Evolutionary conservation across 148 eudicot genomes (phyloP), one percentile per base, ranked within the genome.

Genomic region (Agrostemma githago): DNA sequence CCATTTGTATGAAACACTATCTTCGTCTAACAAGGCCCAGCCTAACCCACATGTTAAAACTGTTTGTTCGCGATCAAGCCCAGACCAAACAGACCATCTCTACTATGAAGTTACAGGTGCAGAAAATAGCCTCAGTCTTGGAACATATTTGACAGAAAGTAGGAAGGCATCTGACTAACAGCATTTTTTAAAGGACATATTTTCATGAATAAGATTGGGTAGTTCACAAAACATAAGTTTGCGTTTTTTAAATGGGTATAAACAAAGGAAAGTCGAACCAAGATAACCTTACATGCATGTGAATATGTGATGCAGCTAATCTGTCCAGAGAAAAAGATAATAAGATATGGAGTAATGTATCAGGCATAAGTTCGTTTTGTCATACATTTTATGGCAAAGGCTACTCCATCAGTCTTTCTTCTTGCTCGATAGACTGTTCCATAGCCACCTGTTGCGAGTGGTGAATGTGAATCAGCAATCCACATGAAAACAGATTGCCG

Each of bases 371-470:
- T 62, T 20, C 43, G 72, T 43, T 26, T 40, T 37, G 6, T 54
- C 87, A 54, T 89, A 96, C 99, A 92, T 87, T 96, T 96, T 72
- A 96, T 88, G 16, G 99, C 99, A 82, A 96, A 85, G 82, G 74
- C 86, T 38, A 70, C 74, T 62, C 96, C 96, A 75, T 96, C 97
- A 68, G 71, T 77, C 81, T 85, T 96, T 71, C 99, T 89, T 75
- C 81, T 82, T 34, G 91, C 96, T 85, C 90, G 83, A 84, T 96
- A 96, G 70, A 96, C 99, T 63, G 94, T 92, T 57, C 99, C 99
- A 82, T 96, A 96, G 73, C 99, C 99, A 82, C 99, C 99, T 96
- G 94, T 77, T 81, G 20, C 76, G 79, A 71, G 19, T 41, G 16
- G 62, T 66, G 21, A 38, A 61, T 70, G 53, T 5, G 40, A 48